These are phyloP conservation scores for Arthrobotrys megalospora DNA, from an alignment of 2,329 filamentous ascomycete species.

Conservation along the genomic window DNA sequence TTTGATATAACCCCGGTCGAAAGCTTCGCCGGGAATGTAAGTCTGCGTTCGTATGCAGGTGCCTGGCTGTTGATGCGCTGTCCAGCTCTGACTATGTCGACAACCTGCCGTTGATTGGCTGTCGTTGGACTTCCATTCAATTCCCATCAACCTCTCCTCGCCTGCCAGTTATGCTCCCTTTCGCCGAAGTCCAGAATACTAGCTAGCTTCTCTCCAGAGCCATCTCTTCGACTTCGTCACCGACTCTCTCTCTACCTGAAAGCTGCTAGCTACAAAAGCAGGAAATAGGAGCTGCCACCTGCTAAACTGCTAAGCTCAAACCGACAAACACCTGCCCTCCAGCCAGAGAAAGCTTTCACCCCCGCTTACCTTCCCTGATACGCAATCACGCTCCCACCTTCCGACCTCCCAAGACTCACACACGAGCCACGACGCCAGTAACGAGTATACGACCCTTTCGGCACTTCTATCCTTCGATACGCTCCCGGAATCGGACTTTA, in stretches of 20 bases:
- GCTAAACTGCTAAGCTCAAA: constrained; percentile 37
- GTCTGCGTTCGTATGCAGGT: constrained; percentile 36
- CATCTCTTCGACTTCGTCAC: constrained; percentile 9
- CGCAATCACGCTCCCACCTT: constrained; percentile 21
- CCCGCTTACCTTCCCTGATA: constrained; percentile 43
- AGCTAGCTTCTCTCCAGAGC: constrained; percentile 1
- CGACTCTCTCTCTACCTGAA: constrained; percentile 21
- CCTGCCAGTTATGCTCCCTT: not conserved
- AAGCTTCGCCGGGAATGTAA: constrained; percentile 34
- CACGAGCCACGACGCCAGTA: constrained; percentile 21
- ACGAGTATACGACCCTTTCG: constrained; percentile 11
- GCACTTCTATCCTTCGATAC: constrained; percentile 2
- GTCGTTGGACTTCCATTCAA: not conserved
- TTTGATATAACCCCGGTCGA: constrained; percentile 22
- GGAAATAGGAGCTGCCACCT: constrained; percentile 39
- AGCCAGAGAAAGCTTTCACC: constrained; percentile 42
- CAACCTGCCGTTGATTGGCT: constrained; percentile 35
- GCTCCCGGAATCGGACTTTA: not conserved
- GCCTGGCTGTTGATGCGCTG: constrained; percentile 51
- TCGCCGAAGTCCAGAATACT: constrained; percentile 15
- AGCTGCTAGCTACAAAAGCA: not conserved
- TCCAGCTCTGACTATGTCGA: constrained; percentile 27
- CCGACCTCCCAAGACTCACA: constrained; percentile 23
- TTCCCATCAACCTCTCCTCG: constrained; percentile 30
- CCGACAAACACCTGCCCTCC: constrained; percentile 44